Conservation (phyloP, 83 land plant genomes). For the Diphasiastrum complanatum region DNA sequence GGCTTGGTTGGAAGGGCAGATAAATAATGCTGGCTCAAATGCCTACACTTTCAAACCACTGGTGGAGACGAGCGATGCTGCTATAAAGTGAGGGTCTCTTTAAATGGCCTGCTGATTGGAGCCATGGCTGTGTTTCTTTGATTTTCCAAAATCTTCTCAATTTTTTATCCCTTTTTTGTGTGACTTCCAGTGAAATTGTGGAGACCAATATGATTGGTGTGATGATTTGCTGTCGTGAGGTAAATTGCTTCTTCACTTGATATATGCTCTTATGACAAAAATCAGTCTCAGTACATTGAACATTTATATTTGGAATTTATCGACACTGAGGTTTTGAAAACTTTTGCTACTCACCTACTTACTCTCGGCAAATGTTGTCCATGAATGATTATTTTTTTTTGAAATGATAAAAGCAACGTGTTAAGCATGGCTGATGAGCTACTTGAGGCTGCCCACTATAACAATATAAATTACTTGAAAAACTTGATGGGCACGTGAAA, state of each 20-base stretch:
- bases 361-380: no score
- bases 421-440: no score
- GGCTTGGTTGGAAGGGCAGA: conserved; percentile 43
- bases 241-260: conserved; percentile 14
- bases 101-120: background rate
- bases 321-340: no score
- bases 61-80: conserved; percentile 81
- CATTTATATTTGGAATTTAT: no score
- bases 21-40: conserved; percentile 99
- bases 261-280: background rate
- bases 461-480: no score
- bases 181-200: conserved; percentile 73
- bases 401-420: no score
- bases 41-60: conserved; percentile 88
- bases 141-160: no score
- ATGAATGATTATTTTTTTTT: no score
- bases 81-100: conserved; percentile 57
- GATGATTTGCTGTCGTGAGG: conserved; percentile 99
- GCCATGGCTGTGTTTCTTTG: background rate
- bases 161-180: background rate
- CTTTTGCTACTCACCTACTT: no score
- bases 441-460: no score
- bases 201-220: conserved; percentile 90
- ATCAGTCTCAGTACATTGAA: background rate
- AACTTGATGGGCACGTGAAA: no score